phyloP scores from a whole-genome alignment of 805 yeast genomes.

The Metschnikowia baotianmanensis region DNA sequence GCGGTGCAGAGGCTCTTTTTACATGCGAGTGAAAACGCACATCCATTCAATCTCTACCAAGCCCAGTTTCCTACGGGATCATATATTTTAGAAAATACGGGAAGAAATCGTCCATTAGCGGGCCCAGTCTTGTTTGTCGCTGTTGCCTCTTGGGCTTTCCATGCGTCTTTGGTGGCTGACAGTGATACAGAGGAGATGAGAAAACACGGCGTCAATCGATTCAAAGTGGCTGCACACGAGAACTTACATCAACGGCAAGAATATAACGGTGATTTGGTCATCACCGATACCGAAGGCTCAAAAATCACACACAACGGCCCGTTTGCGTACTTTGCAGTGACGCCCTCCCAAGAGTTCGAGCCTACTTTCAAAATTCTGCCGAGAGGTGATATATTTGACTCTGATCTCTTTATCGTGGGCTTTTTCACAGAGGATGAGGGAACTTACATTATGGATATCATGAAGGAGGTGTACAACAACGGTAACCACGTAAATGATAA shows the following conservation, averaged over 20 bases:
- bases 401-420: conserved; percentile 44
- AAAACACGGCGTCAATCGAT: conserved; percentile 61
- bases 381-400: conserved; percentile 42
- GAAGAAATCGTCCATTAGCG: conserved; percentile 12
- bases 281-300: conserved; percentile 16
- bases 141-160: conserved; percentile 83
- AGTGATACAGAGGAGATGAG: conserved; percentile 70
- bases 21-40: conserved; percentile 14
- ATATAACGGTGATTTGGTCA: conserved; percentile 44
- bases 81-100: conserved; percentile 21
- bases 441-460: conserved; percentile 47
- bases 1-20: conserved; percentile 39
- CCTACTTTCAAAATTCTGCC: conserved; percentile 65
- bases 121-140: conserved; percentile 45
- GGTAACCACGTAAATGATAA: conserved; percentile 53
- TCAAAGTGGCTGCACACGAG: conserved; percentile 61
- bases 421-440: conserved; percentile 36
- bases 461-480: conserved; percentile 53
- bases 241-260: conserved; percentile 50
- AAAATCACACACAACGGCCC: conserved; percentile 20
- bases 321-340: conserved; percentile 59
- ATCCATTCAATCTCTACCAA: conserved; percentile 45
- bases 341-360: conserved; percentile 58
- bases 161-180: conserved; percentile 80
- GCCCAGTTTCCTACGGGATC: conserved; percentile 42